These are phyloP conservation scores for Barnettozyma populi DNA, from an alignment of 805 yeast genomes.

Conservation along the genomic window DNA sequence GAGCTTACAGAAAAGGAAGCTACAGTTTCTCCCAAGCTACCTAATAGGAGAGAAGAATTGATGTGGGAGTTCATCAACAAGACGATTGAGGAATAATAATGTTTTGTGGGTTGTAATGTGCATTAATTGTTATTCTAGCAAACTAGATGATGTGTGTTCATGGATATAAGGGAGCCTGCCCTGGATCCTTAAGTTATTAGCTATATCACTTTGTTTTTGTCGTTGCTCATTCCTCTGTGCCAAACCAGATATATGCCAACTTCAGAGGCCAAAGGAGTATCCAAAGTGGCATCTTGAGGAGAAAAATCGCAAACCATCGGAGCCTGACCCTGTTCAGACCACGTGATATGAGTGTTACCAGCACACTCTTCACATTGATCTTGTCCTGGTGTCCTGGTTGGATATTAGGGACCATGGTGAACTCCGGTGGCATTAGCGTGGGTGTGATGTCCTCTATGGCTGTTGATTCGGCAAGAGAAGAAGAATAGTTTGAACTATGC, in stretches of 20 bases:
- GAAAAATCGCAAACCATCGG: background rate
- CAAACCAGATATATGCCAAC: background rate
- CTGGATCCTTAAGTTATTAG: background rate
- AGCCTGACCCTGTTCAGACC: conserved; percentile 1
- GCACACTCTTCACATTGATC: background rate
- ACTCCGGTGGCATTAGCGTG: background rate
- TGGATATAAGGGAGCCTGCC: background rate
- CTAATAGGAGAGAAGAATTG: background rate
- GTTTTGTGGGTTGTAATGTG: background rate
- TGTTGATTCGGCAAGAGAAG: background rate
- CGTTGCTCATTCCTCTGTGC: background rate
- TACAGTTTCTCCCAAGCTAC: background rate
- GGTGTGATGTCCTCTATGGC: background rate
- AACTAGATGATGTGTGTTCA: background rate
- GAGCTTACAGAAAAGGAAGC: background rate
- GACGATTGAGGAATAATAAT: background rate
- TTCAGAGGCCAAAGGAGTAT: background rate
- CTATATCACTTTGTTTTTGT: background rate
- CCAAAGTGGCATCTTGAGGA: background rate
- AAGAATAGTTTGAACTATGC: background rate
- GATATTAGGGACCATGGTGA: background rate
- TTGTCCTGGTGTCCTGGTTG: background rate
- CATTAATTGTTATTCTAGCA: background rate
- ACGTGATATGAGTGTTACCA: background rate
- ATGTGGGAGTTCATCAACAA: conserved; percentile 1